Base-by-base conservation (phyloP, 129 eudicot species). In the Centrapalus pauciflorus region DNA sequence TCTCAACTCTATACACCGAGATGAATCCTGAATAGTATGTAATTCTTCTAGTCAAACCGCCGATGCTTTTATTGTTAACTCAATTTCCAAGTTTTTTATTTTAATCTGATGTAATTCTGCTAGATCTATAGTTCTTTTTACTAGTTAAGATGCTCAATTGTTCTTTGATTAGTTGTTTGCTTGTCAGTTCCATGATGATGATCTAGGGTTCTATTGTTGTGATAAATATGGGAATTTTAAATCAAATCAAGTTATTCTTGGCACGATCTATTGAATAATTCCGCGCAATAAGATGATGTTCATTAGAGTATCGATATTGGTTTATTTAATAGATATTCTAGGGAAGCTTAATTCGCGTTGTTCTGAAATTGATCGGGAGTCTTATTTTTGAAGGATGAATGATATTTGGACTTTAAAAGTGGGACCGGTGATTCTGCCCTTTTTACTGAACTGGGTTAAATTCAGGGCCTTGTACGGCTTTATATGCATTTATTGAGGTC, bases 21-120 rank as follows among this genome's bases (percentile, higher is more conserved):
- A 75, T 75, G 79, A 75, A 75, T 57, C 69, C 79, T 27, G 79
- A 75, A 66, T 75, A 75, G 79, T 75, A 75, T 8, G 78, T 40
- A 14, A 24, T 25, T 64, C 34, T 14, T 19, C 27, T 67, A 51
- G 56, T 75, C 67, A 24, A 45, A 66, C 68, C 49, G 17, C 33
- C 21, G 35, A 41, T 65, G 8, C 11, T 64, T 29, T 1, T 4
- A 72, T 52, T 20, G 57, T 55, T 23, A 46, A 65, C 73, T 48
- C 51, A 41, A 21, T 55, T 40, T 64, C 28, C 38, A 19, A 1
- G 2, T 17, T 57, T 66, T 27, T 16, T 16, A 25, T 14, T 16
- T 74, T 0, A 46, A 32, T 57, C 1, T 32, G 1, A 8, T 34
- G 23, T 33, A 54, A 34, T 66, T 57, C 38, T 43, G 5, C 37